Conservation (phyloP, 495 filamentous ascomycete species). For the Neurospora tetraspora region DNA sequence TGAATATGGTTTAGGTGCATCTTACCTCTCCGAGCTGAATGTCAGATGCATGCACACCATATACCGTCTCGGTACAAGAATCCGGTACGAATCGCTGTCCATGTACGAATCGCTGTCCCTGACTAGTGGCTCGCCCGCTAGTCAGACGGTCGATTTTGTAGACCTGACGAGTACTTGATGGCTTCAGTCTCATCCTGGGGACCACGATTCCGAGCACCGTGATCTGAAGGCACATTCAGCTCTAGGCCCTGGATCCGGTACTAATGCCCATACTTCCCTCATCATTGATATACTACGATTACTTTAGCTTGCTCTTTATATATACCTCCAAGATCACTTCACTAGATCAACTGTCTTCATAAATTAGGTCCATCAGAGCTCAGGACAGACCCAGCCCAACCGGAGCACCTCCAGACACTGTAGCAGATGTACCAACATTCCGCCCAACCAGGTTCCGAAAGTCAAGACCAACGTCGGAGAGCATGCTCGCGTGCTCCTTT, state of each 20-base stretch:
- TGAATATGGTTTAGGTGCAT: too few relatives aligned
- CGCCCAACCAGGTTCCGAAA: slow-evolving; percentile 62
- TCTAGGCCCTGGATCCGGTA: not conserved
- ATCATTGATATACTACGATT: not conserved
- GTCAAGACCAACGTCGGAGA: slow-evolving; percentile 82
- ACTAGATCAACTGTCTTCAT: not conserved
- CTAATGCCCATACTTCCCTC: not conserved
- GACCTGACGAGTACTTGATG: too few relatives aligned
- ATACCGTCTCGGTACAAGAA: too few relatives aligned
- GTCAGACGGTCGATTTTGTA: too few relatives aligned
- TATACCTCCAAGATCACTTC: not conserved
- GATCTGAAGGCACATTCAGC: not conserved
- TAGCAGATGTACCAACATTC: slow-evolving; percentile 15
- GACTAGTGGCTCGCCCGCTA: too few relatives aligned
- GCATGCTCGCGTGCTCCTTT: slow-evolving; percentile 64
- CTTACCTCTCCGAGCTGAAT: too few relatives aligned
- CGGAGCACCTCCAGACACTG: slow-evolving; percentile 14
- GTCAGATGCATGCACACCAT: too few relatives aligned
- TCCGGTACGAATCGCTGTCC: too few relatives aligned
- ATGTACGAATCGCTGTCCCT: too few relatives aligned
- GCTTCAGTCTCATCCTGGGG: not conserved
- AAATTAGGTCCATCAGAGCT: not conserved
- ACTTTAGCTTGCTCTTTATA: not conserved
- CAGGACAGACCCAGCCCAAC: slow-evolving; percentile 35
- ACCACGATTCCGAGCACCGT: not conserved